Evolutionary conservation across 176 grass and related monocot species (phyloP).

Genomic region (Hordeum marinum): DNA sequence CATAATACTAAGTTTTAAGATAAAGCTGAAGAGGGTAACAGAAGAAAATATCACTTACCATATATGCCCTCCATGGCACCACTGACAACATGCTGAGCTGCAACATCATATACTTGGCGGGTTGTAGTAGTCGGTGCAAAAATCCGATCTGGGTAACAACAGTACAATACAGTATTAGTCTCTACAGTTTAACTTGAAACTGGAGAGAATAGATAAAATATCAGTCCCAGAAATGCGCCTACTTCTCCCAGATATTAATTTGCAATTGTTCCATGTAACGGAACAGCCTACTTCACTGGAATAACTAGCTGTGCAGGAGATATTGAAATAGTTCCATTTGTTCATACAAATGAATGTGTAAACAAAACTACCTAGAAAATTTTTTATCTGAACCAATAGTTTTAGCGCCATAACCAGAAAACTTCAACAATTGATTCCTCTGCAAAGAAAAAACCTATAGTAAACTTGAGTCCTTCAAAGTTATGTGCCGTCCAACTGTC

Average conservation of each 20-base stretch:
- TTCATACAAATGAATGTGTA: background rate
- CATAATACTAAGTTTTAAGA: background rate
- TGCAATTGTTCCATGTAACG: background rate
- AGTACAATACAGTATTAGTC: slow-evolving; percentile 14
- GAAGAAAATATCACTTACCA: slow-evolving; percentile 55
- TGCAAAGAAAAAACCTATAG: background rate
- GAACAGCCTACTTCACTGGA: background rate
- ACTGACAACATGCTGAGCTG: slow-evolving; percentile 94
- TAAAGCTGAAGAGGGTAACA: background rate
- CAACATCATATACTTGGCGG: slow-evolving; percentile 99
- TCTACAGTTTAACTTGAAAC: slow-evolving; percentile 15
- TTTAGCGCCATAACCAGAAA: background rate
- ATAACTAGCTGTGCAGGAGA: slow-evolving; percentile 7
- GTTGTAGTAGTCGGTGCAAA: slow-evolving; percentile 99
- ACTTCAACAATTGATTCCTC: background rate
- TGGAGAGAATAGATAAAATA: background rate
- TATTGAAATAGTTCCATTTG: background rate
- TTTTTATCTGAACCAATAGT: background rate
- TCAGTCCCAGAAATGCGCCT: background rate
- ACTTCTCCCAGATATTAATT: background rate
- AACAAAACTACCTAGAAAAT: background rate
- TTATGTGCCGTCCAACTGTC: background rate
- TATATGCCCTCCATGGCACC: slow-evolving; percentile 96
- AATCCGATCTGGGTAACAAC: slow-evolving; percentile 69
- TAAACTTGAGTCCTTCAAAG: background rate